Conservation (phyloP, 129 eudicot genomes). For the Ambrosia artemisiifolia region DNA sequence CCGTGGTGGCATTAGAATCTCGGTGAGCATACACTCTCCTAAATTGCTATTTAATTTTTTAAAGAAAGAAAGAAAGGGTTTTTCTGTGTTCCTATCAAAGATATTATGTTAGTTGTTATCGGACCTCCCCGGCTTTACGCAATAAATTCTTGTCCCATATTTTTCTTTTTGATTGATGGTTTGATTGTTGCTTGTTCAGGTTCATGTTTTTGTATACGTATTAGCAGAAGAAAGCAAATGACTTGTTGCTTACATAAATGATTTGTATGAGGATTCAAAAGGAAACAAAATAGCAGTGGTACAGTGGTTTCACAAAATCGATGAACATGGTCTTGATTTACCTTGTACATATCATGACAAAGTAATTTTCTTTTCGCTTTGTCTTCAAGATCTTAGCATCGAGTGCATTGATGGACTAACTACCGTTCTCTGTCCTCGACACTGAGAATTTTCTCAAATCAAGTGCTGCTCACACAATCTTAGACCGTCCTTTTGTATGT, state of each 20-base stretch:
- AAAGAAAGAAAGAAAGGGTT: too few relatives aligned
- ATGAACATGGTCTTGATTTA: slow-evolving; percentile 79
- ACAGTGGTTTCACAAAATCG: slow-evolving; percentile 98
- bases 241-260: slow-evolving; percentile 83
- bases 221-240: slow-evolving; percentile 74
- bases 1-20: slow-evolving; percentile 57
- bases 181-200: slow-evolving; percentile 39
- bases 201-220: slow-evolving; percentile 68
- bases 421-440: slow-evolving; percentile 70
- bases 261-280: slow-evolving; percentile 74
- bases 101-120: too few relatives aligned
- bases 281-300: slow-evolving; percentile 91
- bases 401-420: slow-evolving; percentile 94
- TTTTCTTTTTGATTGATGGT: background rate
- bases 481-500: slow-evolving; percentile 58
- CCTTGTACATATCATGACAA: slow-evolving; percentile 52
- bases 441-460: slow-evolving; percentile 40
- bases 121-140: background rate
- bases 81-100: too few relatives aligned
- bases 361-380: slow-evolving; percentile 88
- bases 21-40: slow-evolving; percentile 39
- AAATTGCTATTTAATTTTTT: background rate
- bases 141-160: background rate
- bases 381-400: slow-evolving; percentile 85
- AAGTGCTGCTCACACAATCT: slow-evolving; percentile 27